Evolutionary conservation across 495 filamentous ascomycete species (phyloP).

Genomic region (Filosporella fistucella): DNA sequence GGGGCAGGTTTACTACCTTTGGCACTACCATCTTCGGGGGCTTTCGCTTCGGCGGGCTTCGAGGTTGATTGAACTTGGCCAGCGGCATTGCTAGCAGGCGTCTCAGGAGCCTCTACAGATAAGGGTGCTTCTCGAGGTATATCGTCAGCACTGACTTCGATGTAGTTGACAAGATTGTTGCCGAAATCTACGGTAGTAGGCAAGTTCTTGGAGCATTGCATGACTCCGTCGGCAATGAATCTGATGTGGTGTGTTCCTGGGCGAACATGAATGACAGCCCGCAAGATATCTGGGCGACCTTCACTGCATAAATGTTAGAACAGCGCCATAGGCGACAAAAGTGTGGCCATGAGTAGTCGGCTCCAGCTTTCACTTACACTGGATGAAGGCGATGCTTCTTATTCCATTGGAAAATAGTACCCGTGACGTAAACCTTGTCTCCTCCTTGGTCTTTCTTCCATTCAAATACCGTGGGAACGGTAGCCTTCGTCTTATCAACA

Average conservation of each 20-base stretch:
- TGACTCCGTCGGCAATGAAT: slow-evolving; percentile 90
- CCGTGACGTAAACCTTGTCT: slow-evolving; percentile 89
- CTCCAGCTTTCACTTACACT: slow-evolving; percentile 71
- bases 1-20: slow-evolving; percentile 22
- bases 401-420: slow-evolving; percentile 94
- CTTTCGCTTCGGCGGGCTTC: slow-evolving; percentile 3
- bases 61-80: not conserved
- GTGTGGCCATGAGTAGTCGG: too few species aligned
- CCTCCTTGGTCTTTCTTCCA: slow-evolving; percentile 69
- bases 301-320: slow-evolving; percentile 31
- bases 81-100: slow-evolving; percentile 3
- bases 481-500: slow-evolving; percentile 55
- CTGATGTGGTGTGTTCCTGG: slow-evolving; percentile 95
- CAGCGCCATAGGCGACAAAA: not conserved
- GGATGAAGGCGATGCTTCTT: slow-evolving; percentile 81
- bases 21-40: slow-evolving; percentile 20
- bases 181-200: slow-evolving; percentile 96
- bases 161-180: slow-evolving; percentile 94
- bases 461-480: slow-evolving; percentile 76
- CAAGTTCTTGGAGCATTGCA: slow-evolving; percentile 79
- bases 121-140: slow-evolving; percentile 33
- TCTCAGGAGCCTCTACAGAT: not conserved
- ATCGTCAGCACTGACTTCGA: slow-evolving; percentile 85
- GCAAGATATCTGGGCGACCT: slow-evolving; percentile 55
- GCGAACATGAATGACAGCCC: slow-evolving; percentile 71